Evolutionary conservation across 805 yeast genomes (phyloP).

Genomic region (Suhomyces sp.): DNA sequence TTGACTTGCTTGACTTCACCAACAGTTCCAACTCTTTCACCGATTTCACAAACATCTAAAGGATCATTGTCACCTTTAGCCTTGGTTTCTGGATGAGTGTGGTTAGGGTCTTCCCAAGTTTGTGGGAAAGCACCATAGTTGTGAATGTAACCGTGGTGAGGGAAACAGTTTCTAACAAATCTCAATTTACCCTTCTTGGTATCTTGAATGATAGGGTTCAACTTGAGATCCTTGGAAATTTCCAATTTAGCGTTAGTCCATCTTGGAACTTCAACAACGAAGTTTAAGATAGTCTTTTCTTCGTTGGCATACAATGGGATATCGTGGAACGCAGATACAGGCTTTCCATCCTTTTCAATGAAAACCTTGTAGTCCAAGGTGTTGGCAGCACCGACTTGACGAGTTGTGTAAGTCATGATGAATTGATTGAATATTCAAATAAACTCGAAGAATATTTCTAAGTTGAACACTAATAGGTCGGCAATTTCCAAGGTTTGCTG

Average conservation of each 20-base stretch:
- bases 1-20: slow-evolving; percentile 63
- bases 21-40: slow-evolving; percentile 45
- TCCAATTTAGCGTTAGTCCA: slow-evolving; percentile 98
- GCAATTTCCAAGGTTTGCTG: not conserved
- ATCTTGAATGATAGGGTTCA: slow-evolving; percentile 96
- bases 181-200: slow-evolving; percentile 95
- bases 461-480: not conserved
- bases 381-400: slow-evolving; percentile 95
- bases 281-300: slow-evolving; percentile 72
- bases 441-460: not conserved
- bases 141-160: slow-evolving; percentile 97
- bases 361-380: slow-evolving; percentile 89
- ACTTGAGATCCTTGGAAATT: slow-evolving; percentile 75
- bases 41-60: slow-evolving; percentile 49
- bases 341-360: slow-evolving; percentile 91
- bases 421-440: slow-evolving; percentile 1
- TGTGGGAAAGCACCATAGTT: slow-evolving; percentile 99
- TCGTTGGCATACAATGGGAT: slow-evolving; percentile 83
- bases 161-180: slow-evolving; percentile 96
- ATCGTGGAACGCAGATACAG: slow-evolving; percentile 90
- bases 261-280: slow-evolving; percentile 97
- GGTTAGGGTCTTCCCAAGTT: slow-evolving; percentile 77
- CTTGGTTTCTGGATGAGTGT: slow-evolving; percentile 60
- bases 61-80: slow-evolving; percentile 51
- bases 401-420: slow-evolving; percentile 74